Conservation (phyloP, 768 basidiomycete genomes). For the Leccinum pellstonianum region DNA sequence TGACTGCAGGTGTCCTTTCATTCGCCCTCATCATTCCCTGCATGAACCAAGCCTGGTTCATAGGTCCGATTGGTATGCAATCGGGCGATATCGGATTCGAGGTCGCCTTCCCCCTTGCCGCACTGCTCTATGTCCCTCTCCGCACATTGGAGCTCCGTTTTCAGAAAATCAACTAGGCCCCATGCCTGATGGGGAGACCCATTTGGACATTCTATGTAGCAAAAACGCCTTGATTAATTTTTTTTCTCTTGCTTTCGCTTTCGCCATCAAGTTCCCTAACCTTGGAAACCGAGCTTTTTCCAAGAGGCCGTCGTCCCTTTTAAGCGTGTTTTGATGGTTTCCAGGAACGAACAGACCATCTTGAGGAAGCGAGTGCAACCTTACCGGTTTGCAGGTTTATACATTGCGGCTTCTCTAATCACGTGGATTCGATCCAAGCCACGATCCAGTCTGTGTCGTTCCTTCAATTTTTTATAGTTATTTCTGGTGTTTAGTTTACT, state of each 20-base stretch:
- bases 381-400: not conserved
- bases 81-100: constrained; percentile 76
- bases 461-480: not conserved
- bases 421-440: constrained; percentile 6
- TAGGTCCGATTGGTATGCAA: constrained; percentile 60
- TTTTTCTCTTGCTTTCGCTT: not conserved
- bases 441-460: not conserved
- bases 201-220: constrained; percentile 13
- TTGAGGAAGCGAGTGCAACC: constrained; percentile 2
- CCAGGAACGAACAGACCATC: constrained; percentile 14
- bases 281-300: constrained; percentile 1
- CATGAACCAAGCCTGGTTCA: constrained; percentile 72
- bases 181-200: not conserved
- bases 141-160: constrained; percentile 47
- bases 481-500: not conserved
- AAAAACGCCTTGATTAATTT: constrained; percentile 6
- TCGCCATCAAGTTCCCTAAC: not conserved
- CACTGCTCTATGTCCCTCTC: constrained; percentile 52
- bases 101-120: constrained; percentile 50
- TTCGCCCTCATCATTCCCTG: constrained; percentile 60
- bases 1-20: constrained; percentile 48
- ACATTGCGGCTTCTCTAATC: not conserved
- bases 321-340: constrained; percentile 19
- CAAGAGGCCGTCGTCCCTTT: not conserved
- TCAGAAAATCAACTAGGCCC: constrained; percentile 24